A percentile compares a stretch with the other conserved stretches of the same genome.
phyloP scores from a whole-genome alignment of 2,329 filamentous ascomycete genomes.

The Trichoderma semiorbis region DNA sequence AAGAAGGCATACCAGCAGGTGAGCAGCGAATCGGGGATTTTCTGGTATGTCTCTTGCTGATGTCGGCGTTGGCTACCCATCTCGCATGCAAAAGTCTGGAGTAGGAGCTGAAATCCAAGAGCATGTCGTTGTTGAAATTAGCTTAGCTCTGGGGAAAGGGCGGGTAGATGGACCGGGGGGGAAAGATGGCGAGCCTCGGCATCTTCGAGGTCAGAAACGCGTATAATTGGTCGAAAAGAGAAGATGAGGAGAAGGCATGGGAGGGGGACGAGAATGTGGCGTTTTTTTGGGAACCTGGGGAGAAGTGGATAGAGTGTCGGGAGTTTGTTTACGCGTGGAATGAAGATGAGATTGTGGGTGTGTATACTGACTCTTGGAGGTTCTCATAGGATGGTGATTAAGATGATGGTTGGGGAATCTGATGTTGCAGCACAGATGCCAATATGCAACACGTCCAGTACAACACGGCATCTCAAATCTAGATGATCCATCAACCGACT shows the following conservation, averaged over 20 bases:
- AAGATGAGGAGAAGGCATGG: background rate
- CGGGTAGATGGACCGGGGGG: background rate
- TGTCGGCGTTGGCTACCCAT: background rate
- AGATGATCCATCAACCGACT: background rate
- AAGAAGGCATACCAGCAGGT: background rate
- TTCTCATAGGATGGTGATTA: background rate
- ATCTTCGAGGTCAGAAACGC: background rate
- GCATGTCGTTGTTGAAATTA: background rate
- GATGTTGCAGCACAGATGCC: background rate
- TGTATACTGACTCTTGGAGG: background rate
- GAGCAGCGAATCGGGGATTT: background rate
- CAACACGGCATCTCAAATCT: background rate
- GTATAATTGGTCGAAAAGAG: constrained; percentile 1
- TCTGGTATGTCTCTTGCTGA: background rate
- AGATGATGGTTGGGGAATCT: background rate
- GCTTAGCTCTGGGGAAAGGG: background rate
- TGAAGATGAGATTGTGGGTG: background rate
- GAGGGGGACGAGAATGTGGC: background rate
- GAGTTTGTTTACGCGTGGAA: background rate
- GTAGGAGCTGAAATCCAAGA: background rate
- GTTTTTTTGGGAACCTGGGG: background rate
- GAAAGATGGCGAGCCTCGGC: constrained; percentile 6
- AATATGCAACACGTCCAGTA: background rate
- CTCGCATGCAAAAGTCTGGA: background rate
- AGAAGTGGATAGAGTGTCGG: background rate